phyloP scores from a whole-genome alignment of 1,284 basidiomycete species.

The Tremellales sp. region DNA sequence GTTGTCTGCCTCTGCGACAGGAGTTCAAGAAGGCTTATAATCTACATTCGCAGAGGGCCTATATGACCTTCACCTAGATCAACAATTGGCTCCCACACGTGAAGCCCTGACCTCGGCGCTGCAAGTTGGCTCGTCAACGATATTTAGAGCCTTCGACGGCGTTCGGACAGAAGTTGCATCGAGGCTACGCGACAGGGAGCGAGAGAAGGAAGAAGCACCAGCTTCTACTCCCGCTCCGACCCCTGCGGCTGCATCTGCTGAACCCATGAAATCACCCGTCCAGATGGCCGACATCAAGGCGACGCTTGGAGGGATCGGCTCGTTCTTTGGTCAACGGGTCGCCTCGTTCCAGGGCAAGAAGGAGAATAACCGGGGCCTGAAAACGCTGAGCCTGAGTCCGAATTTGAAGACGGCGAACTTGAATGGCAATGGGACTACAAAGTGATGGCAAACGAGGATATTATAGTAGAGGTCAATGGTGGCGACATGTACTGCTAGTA shows the following conservation, averaged over 20 bases:
- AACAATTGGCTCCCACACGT: slow-evolving; percentile 80
- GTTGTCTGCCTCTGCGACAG: slow-evolving; percentile 7
- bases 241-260: background rate
- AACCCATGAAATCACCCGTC: background rate
- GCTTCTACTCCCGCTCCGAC: slow-evolving; percentile 1
- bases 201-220: slow-evolving; percentile 1
- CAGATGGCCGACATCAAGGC: slow-evolving; percentile 28
- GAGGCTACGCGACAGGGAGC: slow-evolving; percentile 27
- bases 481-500: too few relatives aligned
- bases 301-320: slow-evolving; percentile 43
- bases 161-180: slow-evolving; percentile 54
- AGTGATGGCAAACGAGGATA: too few relatives aligned
- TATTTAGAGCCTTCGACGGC: slow-evolving; percentile 82
- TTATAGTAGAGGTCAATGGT: too few relatives aligned
- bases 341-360: too few relatives aligned
- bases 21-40: background rate
- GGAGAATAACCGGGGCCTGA: too few relatives aligned
- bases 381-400: slow-evolving; percentile 21
- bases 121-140: slow-evolving; percentile 67
- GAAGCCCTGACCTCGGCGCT: slow-evolving; percentile 78
- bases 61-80: slow-evolving; percentile 82
- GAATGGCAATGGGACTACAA: too few relatives aligned
- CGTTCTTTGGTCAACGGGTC: too few relatives aligned
- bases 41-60: slow-evolving; percentile 66
- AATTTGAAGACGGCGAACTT: slow-evolving; percentile 8